These are phyloP conservation scores for Arxiozyma telluris DNA, from an alignment of 1,139 yeast genomes.

Conservation along the genomic window DNA sequence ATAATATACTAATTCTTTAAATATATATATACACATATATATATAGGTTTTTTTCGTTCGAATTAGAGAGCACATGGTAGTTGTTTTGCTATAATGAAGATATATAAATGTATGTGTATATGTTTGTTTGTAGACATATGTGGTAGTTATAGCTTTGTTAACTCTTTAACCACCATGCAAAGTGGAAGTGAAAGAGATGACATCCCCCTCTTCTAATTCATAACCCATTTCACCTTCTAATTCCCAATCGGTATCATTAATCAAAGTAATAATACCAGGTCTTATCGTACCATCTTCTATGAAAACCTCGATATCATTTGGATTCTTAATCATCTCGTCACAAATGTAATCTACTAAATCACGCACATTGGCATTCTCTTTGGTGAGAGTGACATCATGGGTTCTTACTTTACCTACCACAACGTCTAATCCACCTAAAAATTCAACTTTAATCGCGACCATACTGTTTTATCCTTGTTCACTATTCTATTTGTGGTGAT, in stretches of 20 bases:
- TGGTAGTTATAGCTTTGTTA: no score
- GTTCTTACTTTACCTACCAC: constrained; percentile 48
- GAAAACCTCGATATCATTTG: constrained; percentile 62
- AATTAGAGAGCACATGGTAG: no score
- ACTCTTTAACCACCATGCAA: constrained; percentile 74
- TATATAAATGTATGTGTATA: no score
- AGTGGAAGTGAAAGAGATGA: constrained; percentile 81
- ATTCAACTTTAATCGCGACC: constrained; percentile 37
- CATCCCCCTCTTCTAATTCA: constrained; percentile 64
- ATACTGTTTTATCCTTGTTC: constrained; percentile 6
- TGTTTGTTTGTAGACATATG: background rate
- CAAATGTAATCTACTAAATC: constrained; percentile 52
- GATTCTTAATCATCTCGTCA: constrained; percentile 47
- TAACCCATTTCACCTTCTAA: constrained; percentile 82
- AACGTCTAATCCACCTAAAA: constrained; percentile 63
- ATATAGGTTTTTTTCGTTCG: no score
- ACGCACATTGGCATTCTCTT: constrained; percentile 43
- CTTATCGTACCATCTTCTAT: constrained; percentile 72
- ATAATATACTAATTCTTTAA: background rate
- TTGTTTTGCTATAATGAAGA: no score
- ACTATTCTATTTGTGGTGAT: background rate
- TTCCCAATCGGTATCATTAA: constrained; percentile 97
- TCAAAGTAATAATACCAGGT: constrained; percentile 85
- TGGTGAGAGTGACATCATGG: constrained; percentile 34
- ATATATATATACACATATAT: background rate